Evolutionary conservation across 2,329 filamentous ascomycete genomes (phyloP), one percentile per base, ranked within the genome.

Genomic region (Alternaria arbusti): DNA sequence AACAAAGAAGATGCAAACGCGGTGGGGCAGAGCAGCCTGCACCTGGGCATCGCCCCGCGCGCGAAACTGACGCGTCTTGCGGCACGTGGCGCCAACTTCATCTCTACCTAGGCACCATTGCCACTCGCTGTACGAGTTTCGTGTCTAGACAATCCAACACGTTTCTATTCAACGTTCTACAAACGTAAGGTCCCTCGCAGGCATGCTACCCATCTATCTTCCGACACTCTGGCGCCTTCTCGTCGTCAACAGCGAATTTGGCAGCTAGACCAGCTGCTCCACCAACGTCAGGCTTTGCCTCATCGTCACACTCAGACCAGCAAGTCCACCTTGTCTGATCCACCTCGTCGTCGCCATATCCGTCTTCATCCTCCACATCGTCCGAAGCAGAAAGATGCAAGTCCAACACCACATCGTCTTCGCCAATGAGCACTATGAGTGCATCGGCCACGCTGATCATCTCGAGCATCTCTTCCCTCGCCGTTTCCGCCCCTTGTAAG

Each of bases 151-250:
- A 40, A 0, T 40, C 10, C 36, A 40, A 17, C 1, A 40, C 3
- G 36, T 3, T 11, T 11, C 36, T 40, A 17, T 10, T 17, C 5
- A 17, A 11, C 36, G 11, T 17, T 10, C 8, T 17, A 1, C 3
- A 40, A 6, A 6, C 8, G 0, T 6, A 17, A 3, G 9, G 1
- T 40, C 1, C 5, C 8, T 17, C 36, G 9, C 36, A 40, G 2
- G 6, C 7, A 17, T 40, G 2, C 36, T 40, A 40, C 36, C 2
- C 36, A 40, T 0, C 47, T 2, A 6, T 22, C 47, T 51, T 32
- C n/a, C 8, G 26, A 51, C 11, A 4, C 15, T 4, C 11, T 7
- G 12, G 26, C 17, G 28, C 12, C 22, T 28, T 9, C 20, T 36
- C 17, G 13, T 25, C 26, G 13, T 51, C 47, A 23, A 23, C 8